phyloP scores from a whole-genome alignment of 306 rosid species.

The Glycyrrhiza uralensis region DNA sequence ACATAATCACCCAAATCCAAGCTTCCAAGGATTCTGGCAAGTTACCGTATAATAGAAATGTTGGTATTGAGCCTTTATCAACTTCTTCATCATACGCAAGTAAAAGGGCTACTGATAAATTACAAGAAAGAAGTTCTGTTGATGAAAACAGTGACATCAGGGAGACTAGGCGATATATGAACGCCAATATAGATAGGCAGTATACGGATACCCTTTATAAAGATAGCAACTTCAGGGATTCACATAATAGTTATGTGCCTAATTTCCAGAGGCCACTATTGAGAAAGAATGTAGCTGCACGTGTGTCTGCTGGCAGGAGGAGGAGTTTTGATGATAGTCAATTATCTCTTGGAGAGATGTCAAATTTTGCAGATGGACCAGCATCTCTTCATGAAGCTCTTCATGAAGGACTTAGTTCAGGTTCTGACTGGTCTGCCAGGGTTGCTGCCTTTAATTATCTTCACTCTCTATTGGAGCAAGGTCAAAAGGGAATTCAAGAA shows the following conservation, averaged over 20 bases:
- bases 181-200: conserved; percentile 60
- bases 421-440: conserved; percentile 97
- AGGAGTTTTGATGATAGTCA: conserved; percentile 95
- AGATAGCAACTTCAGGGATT: conserved; percentile 77
- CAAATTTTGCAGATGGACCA: conserved; percentile 73
- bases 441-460: conserved; percentile 94
- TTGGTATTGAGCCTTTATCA: conserved; percentile 49
- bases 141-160: conserved; percentile 60
- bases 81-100: conserved; percentile 56
- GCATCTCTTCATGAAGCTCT: conserved; percentile 89
- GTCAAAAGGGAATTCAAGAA: conserved; percentile 89
- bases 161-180: conserved; percentile 66
- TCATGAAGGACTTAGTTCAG: conserved; percentile 84
- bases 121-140: conserved; percentile 57
- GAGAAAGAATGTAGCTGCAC: conserved; percentile 78
- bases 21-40: conserved; percentile 83
- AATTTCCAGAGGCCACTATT: conserved; percentile 94
- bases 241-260: conserved; percentile 69
- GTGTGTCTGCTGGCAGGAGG: conserved; percentile 76
- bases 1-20: conserved; percentile 93
- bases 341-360: conserved; percentile 63
- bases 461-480: conserved; percentile 82
- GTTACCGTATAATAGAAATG: conserved; percentile 50
- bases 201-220: conserved; percentile 57
- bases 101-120: conserved; percentile 61